Conservation (phyloP, 1,139 yeast species). For the Yamadazyma membranifaciens region DNA sequence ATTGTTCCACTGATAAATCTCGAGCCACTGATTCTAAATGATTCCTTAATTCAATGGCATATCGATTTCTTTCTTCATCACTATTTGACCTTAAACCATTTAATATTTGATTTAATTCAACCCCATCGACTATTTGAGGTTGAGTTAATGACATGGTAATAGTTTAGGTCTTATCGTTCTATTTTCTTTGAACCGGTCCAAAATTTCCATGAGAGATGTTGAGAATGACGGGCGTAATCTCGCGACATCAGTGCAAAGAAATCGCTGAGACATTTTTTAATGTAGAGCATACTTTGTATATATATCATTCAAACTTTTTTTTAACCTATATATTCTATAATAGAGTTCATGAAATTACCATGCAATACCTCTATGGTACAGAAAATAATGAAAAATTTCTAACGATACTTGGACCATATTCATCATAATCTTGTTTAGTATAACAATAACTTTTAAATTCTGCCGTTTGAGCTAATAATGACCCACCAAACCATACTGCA, state of each 20-base stretch:
- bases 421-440: conserved; percentile 96
- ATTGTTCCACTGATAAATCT: conserved; percentile 75
- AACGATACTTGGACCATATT: conserved; percentile 95
- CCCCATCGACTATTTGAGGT: conserved; percentile 39
- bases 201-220: background rate
- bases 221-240: background rate
- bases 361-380: conserved; percentile 55
- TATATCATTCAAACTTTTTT: too few relatives aligned
- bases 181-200: background rate
- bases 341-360: background rate
- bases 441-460: conserved; percentile 96
- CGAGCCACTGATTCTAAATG: conserved; percentile 71
- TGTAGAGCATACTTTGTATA: too few relatives aligned
- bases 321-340: too few relatives aligned
- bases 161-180: background rate
- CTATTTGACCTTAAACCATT: conserved; percentile 49
- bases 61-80: conserved; percentile 52
- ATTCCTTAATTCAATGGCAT: conserved; percentile 65
- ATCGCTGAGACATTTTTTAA: background rate
- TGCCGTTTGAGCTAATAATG: conserved; percentile 92
- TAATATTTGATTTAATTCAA: conserved; percentile 54
- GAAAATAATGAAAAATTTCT: conserved; percentile 93
- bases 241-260: background rate
- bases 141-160: conserved; percentile 7
- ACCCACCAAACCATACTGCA: conserved; percentile 99